Evolutionary conservation across 1,284 basidiomycete species (phyloP).

Genomic region (Phellinidium pouzarii): DNA sequence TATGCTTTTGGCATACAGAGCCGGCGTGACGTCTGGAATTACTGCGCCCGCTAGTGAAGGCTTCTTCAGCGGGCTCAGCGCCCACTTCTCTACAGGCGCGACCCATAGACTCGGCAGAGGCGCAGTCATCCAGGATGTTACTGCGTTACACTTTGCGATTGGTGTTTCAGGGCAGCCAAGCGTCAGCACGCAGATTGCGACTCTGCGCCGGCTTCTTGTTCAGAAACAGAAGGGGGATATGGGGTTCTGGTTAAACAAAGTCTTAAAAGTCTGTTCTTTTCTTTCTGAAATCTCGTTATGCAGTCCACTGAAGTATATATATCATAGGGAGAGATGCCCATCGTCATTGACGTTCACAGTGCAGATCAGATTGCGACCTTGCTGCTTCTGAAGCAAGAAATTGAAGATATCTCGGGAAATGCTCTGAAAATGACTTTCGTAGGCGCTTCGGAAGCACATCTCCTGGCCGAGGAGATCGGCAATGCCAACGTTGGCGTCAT

Average conservation of each 20-base stretch:
- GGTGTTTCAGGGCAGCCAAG: constrained; percentile 37
- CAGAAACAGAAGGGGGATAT: constrained; percentile 36
- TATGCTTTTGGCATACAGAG: constrained; percentile 57
- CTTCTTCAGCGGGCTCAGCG: constrained; percentile 62
- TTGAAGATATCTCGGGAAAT: constrained; percentile 53
- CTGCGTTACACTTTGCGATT: constrained; percentile 69
- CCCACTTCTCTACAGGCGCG: constrained; percentile 58
- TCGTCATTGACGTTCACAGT: constrained; percentile 63
- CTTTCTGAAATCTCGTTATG: neutral
- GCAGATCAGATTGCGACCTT: constrained; percentile 74
- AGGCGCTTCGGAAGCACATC: constrained; percentile 70
- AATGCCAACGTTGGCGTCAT: constrained; percentile 67
- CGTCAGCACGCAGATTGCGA: constrained; percentile 47
- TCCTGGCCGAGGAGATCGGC: constrained; percentile 71
- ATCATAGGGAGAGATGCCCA: constrained; percentile 41
- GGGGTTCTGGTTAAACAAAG: constrained; percentile 46
- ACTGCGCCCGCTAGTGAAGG: constrained; percentile 50
- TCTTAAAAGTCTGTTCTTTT: constrained; percentile 46
- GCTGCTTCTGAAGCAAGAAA: constrained; percentile 64
- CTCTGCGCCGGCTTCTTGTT: constrained; percentile 42
- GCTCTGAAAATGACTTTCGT: constrained; percentile 58
- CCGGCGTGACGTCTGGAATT: constrained; percentile 54
- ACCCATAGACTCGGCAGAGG: constrained; percentile 55
- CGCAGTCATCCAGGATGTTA: constrained; percentile 61
- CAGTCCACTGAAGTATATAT: neutral